Base-by-base conservation (phyloP, 495 filamentous ascomycete species). In the Hypoxylon fuscum region DNA sequence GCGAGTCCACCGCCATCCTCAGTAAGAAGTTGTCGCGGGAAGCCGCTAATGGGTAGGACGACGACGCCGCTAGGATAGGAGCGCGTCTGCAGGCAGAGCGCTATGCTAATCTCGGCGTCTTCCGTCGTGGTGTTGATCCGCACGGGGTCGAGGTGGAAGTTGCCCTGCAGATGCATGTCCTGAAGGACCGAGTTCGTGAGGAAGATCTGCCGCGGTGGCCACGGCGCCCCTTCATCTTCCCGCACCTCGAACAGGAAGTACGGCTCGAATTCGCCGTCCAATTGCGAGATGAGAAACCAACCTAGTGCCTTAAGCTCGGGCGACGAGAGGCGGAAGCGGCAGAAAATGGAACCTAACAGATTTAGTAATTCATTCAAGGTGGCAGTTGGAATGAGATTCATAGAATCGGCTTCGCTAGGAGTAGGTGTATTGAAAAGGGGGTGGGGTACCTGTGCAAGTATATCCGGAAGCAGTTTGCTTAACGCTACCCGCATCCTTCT, bases 1-100 rank as follows among this genome's bases (percentile, higher is more conserved):
- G 60, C 35, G 60, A 76, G 20, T 21, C 64, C 57, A 32, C 61
- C 54, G 15, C 57, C 58, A 55, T 71, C 68, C 45, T 70, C 65
- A 14, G 60, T 71, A 48, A 69, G 75, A 37, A 77, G 54, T 2
- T 41, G 53, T 3, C 73, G 59, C 25, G 74, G 74, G 22, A 77
- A 76, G 8, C 74, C 74, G 46, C 74, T 77, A 20, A 77, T 73
- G 6, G 68, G 70, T 14, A 77, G 49, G 23, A 58, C 52, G 14
- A 58, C 46, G n/a, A 52, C 54, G 17, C 61, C 63, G 45, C 60
- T 68, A 4, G 58, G 59, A 46, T 72, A 71, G 3, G 54, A 45
- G 18, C 20, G 21, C 14, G 47, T 56, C 40, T 69, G 69, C 9
- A 77, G 52, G 32, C 74, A 73, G 18, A 75, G 56, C 12, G 69